These are phyloP conservation scores for Aquilaria malaccensis DNA, from an alignment of 345 rosid species.

Conservation along the genomic window DNA sequence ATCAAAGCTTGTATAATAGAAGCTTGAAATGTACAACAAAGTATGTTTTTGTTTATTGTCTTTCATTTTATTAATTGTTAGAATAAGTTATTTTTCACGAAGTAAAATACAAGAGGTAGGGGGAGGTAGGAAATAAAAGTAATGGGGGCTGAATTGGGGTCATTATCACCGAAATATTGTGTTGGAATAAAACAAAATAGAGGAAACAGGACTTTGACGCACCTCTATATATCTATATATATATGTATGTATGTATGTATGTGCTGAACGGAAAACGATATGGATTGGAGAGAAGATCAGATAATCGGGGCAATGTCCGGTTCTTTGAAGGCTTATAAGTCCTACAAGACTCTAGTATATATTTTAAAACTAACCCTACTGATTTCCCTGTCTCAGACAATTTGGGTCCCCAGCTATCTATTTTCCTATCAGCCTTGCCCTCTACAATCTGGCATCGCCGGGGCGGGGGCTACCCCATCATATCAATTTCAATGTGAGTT, in stretches of 20 bases:
- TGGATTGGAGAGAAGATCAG: slow-evolving; percentile 15
- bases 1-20: too few relatives aligned
- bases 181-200: slow-evolving; percentile 18
- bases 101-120: too few relatives aligned
- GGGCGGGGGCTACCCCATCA: too few relatives aligned
- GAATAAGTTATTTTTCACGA: too few relatives aligned
- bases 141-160: slow-evolving; percentile 20
- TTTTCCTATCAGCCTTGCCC: neutral
- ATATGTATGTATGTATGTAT: too few relatives aligned
- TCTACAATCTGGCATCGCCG: slow-evolving; percentile 7
- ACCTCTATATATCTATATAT: slow-evolving; percentile 4
- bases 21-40: too few relatives aligned
- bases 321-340: slow-evolving; percentile 13
- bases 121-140: too few relatives aligned
- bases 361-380: neutral
- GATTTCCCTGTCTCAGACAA: neutral
- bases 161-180: slow-evolving; percentile 44
- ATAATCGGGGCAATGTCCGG: slow-evolving; percentile 11
- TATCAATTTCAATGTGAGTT: slow-evolving; percentile 17
- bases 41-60: neutral
- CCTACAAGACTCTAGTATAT: neutral
- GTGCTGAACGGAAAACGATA: slow-evolving; percentile 14
- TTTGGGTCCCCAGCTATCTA: slow-evolving; percentile 21
- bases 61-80: neutral
- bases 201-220: slow-evolving; percentile 30